Conservation (phyloP, 768 basidiomycete genomes). For the Lentinula detonsa region DNA sequence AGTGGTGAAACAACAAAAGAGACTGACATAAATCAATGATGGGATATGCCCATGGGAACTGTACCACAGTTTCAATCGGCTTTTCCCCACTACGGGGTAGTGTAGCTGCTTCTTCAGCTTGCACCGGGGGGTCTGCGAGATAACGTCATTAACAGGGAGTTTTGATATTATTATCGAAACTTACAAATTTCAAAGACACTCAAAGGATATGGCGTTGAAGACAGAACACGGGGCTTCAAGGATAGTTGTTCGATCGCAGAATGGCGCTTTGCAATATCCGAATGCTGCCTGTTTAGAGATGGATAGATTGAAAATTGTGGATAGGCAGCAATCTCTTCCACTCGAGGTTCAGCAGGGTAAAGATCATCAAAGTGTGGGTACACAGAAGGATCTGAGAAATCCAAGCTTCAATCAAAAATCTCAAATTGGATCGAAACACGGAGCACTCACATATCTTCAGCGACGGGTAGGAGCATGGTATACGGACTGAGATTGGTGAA, state of each 20-base stretch:
- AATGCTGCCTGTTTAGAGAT: not conserved
- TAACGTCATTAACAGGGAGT: not conserved
- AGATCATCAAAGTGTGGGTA: constrained; percentile 25
- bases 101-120: not conserved
- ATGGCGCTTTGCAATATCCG: not conserved
- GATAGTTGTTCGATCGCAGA: not conserved
- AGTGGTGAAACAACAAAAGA: constrained; percentile 27
- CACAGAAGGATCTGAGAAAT: constrained; percentile 17
- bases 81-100: not conserved
- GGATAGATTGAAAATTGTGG: constrained; percentile 12
- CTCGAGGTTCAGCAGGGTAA: constrained; percentile 19
- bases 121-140: not conserved
- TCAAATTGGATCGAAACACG: not conserved
- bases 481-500: not conserved
- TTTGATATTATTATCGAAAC: not conserved
- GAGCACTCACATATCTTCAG: not conserved
- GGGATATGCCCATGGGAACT: constrained; percentile 16
- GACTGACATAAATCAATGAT: constrained; percentile 25
- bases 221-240: not conserved
- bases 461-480: not conserved
- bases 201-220: not conserved
- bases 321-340: constrained; percentile 18
- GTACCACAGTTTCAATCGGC: not conserved
- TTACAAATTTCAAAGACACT: not conserved
- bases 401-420: not conserved